These are phyloP conservation scores for Conoideocrella luteorostrata DNA, from an alignment of 2,329 filamentous ascomycete genomes.

Conservation along the genomic window DNA sequence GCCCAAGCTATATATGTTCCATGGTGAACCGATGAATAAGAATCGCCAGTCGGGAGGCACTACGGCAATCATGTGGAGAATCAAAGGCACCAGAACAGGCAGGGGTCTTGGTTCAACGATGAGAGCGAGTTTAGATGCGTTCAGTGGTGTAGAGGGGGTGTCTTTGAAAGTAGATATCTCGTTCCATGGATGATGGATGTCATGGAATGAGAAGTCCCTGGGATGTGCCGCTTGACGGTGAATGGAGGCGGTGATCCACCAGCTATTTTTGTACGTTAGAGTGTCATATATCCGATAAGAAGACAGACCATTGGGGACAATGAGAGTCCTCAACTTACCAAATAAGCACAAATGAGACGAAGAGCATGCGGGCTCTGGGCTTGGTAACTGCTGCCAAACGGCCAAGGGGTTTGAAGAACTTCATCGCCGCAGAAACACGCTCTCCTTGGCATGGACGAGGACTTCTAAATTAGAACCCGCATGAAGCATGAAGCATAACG, in stretches of 20 bases:
- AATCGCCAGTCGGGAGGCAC: conserved; percentile 50
- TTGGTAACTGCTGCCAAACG: too few relatives aligned
- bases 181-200: too few relatives aligned
- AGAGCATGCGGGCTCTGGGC: too few relatives aligned
- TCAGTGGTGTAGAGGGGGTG: conserved; percentile 32
- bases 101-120: conserved; percentile 44
- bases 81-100: conserved; percentile 41
- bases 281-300: too few relatives aligned
- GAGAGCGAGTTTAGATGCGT: conserved; percentile 44
- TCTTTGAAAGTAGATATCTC: neutral
- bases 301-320: too few relatives aligned
- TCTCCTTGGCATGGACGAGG: too few relatives aligned
- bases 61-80: conserved; percentile 46
- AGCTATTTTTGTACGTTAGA: neutral
- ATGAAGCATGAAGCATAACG: too few relatives aligned
- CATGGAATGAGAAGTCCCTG: neutral
- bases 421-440: too few relatives aligned
- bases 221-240: neutral
- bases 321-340: neutral
- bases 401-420: too few relatives aligned
- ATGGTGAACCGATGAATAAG: conserved; percentile 43
- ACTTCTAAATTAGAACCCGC: too few relatives aligned
- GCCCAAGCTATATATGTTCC: conserved; percentile 39
- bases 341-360: neutral
- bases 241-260: neutral